Conservation (phyloP, 2,329 filamentous ascomycete species). For the Dothiorella sarmentorum region DNA sequence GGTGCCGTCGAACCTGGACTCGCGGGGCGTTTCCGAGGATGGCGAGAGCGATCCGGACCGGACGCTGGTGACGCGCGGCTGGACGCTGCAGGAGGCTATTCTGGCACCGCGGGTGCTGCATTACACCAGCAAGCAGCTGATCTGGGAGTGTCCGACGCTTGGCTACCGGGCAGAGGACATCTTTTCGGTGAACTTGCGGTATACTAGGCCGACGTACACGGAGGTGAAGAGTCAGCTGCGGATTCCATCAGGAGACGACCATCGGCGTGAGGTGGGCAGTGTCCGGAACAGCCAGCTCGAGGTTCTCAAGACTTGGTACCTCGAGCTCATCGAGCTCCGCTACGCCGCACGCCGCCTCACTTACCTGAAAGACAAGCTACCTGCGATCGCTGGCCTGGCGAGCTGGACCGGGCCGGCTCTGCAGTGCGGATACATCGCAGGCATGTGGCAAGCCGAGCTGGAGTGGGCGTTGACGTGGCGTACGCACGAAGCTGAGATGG, state of each 20-base stretch:
- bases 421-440: not conserved
- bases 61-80: conserved; percentile 24
- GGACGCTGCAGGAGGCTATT: conserved; percentile 36
- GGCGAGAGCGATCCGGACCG: not conserved
- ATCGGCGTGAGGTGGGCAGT: too few relatives aligned
- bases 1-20: not conserved
- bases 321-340: not conserved
- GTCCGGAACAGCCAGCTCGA: not conserved
- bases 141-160: conserved; percentile 32
- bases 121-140: conserved; percentile 32
- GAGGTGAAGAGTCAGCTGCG: not conserved
- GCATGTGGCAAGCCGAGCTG: not conserved
- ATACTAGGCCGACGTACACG: not conserved
- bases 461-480: conserved; percentile 3
- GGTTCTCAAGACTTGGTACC: not conserved
- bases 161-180: not conserved
- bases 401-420: not conserved
- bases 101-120: conserved; percentile 35
- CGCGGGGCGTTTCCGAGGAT: not conserved
- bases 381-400: conserved; percentile 19
- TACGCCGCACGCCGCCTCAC: conserved; percentile 16
- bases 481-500: not conserved
- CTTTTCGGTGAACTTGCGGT: not conserved
- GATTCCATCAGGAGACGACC: too few relatives aligned
- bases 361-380: conserved; percentile 15